These are phyloP conservation scores for Phymatotrichopsis omnivora DNA, from an alignment of 2,329 filamentous ascomycete genomes.

Conservation along the genomic window DNA sequence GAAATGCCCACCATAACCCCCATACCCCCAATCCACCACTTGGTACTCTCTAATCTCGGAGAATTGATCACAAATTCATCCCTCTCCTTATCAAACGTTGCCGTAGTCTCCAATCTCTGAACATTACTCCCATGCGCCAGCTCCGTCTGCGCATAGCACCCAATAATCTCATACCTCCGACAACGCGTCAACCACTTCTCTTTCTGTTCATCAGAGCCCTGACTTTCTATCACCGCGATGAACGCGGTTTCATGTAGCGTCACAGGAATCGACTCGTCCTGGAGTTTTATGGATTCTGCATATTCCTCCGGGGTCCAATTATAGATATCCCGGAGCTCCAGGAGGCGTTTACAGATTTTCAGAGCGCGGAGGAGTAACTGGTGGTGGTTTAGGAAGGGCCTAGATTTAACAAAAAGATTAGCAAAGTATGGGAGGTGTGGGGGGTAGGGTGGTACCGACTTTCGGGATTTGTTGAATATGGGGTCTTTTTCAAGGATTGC, in stretches of 20 bases:
- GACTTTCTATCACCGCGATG: slow-evolving; percentile 49
- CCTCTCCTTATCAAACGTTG: slow-evolving; percentile 32
- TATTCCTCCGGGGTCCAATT: slow-evolving; percentile 58
- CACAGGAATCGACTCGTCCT: slow-evolving; percentile 65
- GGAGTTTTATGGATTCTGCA: slow-evolving; percentile 53
- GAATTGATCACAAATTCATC: slow-evolving; percentile 22
- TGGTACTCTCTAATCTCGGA: slow-evolving; percentile 37
- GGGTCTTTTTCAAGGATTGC: slow-evolving; percentile 55
- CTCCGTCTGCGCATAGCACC: slow-evolving; percentile 74
- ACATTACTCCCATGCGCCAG: slow-evolving; percentile 71
- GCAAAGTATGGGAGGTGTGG: neutral
- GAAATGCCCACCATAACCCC: slow-evolving; percentile 50
- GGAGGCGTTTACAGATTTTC: slow-evolving; percentile 58
- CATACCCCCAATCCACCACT: slow-evolving; percentile 78
- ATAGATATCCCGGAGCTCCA: slow-evolving; percentile 55
- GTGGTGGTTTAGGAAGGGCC: slow-evolving; percentile 52
- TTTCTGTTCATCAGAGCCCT: slow-evolving; percentile 63
- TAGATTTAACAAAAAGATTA: too few relatives aligned
- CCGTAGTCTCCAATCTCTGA: slow-evolving; percentile 59
- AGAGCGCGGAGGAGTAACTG: slow-evolving; percentile 61
- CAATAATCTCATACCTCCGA: slow-evolving; percentile 59
- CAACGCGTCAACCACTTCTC: slow-evolving; percentile 61
- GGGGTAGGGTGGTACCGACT: slow-evolving; percentile 41
- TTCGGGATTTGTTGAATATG: slow-evolving; percentile 68
- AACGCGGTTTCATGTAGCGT: slow-evolving; percentile 54